These are phyloP conservation scores for Cruciata laevipes DNA, from an alignment of 257 asterid species.

Conservation along the genomic window DNA sequence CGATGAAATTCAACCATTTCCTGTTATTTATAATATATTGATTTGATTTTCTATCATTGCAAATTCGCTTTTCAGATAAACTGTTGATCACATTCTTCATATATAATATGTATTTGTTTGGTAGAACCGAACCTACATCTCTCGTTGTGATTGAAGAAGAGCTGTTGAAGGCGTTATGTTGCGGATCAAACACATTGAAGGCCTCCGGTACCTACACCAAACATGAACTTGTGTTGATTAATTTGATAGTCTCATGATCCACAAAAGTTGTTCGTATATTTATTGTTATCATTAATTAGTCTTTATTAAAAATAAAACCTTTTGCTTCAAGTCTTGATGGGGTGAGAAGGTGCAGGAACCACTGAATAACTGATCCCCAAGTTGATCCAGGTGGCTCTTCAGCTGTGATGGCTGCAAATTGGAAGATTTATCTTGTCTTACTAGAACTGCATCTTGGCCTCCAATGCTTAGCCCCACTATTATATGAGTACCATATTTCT, in stretches of 20 bases:
- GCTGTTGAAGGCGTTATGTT: conserved; percentile 35
- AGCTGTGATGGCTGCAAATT: conserved; percentile 64
- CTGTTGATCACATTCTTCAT: no score
- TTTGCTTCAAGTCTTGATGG: conserved; percentile 37
- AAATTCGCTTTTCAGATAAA: no score
- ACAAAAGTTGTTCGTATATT: no score
- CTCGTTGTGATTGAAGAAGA: conserved; percentile 47
- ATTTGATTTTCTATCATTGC: no score
- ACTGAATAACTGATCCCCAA: conserved; percentile 70
- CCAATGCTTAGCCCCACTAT: conserved; percentile 86
- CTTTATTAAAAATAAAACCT: conserved; percentile 29
- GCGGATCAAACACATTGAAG: conserved; percentile 73
- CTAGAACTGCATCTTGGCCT: conserved; percentile 76
- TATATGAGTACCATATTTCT: conserved; percentile 88
- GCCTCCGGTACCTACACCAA: conserved; percentile 57
- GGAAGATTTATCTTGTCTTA: conserved; percentile 70
- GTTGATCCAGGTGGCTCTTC: conserved; percentile 63
- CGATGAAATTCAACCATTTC: no score
- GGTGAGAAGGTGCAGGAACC: conserved; percentile 70
- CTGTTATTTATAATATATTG: no score
- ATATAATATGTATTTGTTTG: background rate
- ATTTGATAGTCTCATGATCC: no score
- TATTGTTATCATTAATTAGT: no score
- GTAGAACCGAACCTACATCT: conserved; percentile 54
- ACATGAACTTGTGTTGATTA: background rate